A percentile compares a stretch with the other conserved stretches of the same genome.
Evolutionary conservation across 495 filamentous ascomycete genomes (phyloP).

Genomic region (Hypoxylon lenormandii): DNA sequence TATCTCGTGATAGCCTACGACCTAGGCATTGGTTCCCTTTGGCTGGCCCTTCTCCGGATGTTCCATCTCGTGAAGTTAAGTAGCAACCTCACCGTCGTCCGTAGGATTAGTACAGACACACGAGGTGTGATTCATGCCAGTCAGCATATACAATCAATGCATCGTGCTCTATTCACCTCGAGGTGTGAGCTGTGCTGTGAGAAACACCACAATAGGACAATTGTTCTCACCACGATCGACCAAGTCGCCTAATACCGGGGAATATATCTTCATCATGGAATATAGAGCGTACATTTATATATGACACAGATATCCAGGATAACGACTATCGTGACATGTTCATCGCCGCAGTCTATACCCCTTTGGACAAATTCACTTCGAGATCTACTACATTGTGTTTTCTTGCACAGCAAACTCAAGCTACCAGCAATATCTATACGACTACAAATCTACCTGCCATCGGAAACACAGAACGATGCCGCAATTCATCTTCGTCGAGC

Average conservation of each 20-base stretch:
- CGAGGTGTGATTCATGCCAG: slow-evolving; percentile 24
- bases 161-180: slow-evolving; percentile 21
- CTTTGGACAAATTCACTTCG: not conserved
- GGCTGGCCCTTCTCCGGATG: slow-evolving; percentile 10
- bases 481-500: slow-evolving; percentile 51
- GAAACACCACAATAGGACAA: slow-evolving; percentile 14
- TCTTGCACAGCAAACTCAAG: not conserved
- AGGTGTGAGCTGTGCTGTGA: slow-evolving; percentile 2
- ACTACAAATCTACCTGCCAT: not conserved
- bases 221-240: slow-evolving; percentile 14
- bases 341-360: slow-evolving; percentile 12
- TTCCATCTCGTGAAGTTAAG: slow-evolving; percentile 21
- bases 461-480: slow-evolving; percentile 17
- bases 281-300: no score
- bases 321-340: slow-evolving; percentile 1
- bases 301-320: not conserved
- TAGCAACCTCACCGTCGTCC: slow-evolving; percentile 21
- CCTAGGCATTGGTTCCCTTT: slow-evolving; percentile 16
- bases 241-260: slow-evolving; percentile 28
- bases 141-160: slow-evolving; percentile 30
- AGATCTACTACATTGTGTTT: not conserved
- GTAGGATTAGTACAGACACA: slow-evolving; percentile 21
- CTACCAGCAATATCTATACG: not conserved
- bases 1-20: slow-evolving; percentile 37
- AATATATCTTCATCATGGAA: slow-evolving; percentile 5